phyloP scores from a whole-genome alignment of 2,329 filamentous ascomycete species.

The Lachnellula hyalina region DNA sequence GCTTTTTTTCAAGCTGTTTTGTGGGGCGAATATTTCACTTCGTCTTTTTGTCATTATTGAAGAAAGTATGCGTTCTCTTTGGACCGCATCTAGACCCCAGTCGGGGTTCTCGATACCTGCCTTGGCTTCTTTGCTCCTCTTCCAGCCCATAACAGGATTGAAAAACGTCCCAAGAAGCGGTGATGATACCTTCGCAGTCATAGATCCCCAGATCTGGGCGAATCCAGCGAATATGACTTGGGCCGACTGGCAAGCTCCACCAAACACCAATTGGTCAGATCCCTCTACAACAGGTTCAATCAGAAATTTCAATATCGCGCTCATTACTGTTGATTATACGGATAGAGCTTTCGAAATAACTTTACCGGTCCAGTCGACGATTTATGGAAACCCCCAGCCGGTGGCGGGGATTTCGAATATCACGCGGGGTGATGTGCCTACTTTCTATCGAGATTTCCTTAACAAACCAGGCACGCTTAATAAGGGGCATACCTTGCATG shows the following conservation, averaged over 20 bases:
- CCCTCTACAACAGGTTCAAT: conserved; percentile 8
- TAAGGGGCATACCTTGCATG: conserved; percentile 14
- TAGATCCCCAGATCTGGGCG: conserved; percentile 9
- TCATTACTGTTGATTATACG: conserved; percentile 10
- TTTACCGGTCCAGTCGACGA: conserved; percentile 6
- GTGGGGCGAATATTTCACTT: too few species aligned
- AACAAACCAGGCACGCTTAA: conserved; percentile 12
- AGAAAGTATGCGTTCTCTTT: too few species aligned
- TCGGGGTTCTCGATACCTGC: too few species aligned
- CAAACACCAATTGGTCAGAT: conserved; percentile 13
- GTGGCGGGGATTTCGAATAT: conserved; percentile 1
- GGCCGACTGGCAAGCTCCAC: conserved; percentile 9
- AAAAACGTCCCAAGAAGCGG: not conserved
- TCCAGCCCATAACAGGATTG: not conserved
- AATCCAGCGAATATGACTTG: conserved; percentile 8
- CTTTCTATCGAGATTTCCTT: conserved; percentile 14
- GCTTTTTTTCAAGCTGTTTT: too few species aligned
- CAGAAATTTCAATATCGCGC: conserved; percentile 17
- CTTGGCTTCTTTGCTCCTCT: not conserved
- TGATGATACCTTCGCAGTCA: conserved; percentile 4
- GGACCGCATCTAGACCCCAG: too few species aligned
- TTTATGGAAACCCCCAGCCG: conserved; percentile 14
- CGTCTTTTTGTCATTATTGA: too few species aligned
- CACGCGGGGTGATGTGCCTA: conserved; percentile 5
- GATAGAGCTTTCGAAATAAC: conserved; percentile 10